Evolutionary conservation across 805 yeast species (phyloP).

Genomic region (Pichia cephalocereana): DNA sequence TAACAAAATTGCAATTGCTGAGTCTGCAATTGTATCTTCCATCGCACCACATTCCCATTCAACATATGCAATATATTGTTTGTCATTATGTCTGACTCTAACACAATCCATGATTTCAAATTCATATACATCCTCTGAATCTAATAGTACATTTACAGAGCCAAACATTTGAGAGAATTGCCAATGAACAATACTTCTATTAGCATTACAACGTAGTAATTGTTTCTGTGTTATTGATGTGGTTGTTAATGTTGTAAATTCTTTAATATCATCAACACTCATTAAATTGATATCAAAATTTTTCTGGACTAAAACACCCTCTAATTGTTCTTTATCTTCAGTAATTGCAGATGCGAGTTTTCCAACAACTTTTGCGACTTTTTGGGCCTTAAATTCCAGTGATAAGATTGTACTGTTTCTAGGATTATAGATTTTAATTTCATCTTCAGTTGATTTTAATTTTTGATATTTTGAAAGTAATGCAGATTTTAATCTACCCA

Average conservation of each 20-base stretch:
- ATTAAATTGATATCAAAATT: constrained; percentile 82
- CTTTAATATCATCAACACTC: constrained; percentile 80
- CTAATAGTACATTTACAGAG: constrained; percentile 52
- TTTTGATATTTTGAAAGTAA: constrained; percentile 76
- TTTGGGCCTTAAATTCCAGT: constrained; percentile 72
- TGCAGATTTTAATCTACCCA: constrained; percentile 96
- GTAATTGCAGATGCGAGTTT: constrained; percentile 39
- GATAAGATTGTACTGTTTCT: constrained; percentile 75
- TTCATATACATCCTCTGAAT: constrained; percentile 40
- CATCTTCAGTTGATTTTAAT: constrained; percentile 77
- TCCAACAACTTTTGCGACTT: constrained; percentile 67
- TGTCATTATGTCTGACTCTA: constrained; percentile 37
- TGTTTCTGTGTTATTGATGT: constrained; percentile 80
- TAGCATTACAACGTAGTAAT: constrained; percentile 68
- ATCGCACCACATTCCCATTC: constrained; percentile 89
- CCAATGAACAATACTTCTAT: constrained; percentile 72
- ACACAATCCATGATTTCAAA: constrained; percentile 59
- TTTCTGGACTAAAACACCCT: constrained; percentile 85
- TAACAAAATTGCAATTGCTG: constrained; percentile 79
- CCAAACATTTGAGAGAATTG: constrained; percentile 97
- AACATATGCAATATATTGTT: constrained; percentile 45
- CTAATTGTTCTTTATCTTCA: constrained; percentile 35
- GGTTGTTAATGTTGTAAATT: constrained; percentile 78
- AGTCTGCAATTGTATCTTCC: constrained; percentile 91
- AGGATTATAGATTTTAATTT: constrained; percentile 87